Percentiles rank a stretch among this genome's conserved stretches.
These are phyloP conservation scores for Solanum paucissectum DNA, from an alignment of 257 asterid species.

Conservation along the genomic window DNA sequence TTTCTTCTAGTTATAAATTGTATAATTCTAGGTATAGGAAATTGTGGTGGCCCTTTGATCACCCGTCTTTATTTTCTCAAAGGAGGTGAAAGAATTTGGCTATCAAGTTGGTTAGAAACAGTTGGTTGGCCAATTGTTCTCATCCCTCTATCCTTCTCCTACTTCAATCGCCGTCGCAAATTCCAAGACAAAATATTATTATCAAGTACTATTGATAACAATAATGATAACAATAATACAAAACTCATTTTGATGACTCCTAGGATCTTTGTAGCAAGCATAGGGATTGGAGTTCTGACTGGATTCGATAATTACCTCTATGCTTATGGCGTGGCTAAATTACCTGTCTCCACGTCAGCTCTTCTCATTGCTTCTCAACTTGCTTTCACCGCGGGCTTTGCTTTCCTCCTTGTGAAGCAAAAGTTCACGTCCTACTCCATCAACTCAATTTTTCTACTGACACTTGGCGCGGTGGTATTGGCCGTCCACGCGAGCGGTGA, in stretches of 20 bases:
- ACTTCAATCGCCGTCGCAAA: background rate
- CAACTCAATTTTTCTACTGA: conserved; percentile 8
- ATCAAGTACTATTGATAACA: no score
- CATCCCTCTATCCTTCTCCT: background rate
- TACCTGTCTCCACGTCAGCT: conserved; percentile 16
- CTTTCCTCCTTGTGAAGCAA: conserved; percentile 18
- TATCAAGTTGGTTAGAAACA: conserved; percentile 2
- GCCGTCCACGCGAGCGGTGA: conserved; percentile 15
- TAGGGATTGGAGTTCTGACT: background rate
- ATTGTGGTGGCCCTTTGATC: background rate
- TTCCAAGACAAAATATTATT: background rate
- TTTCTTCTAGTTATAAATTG: background rate
- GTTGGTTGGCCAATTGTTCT: conserved; percentile 1
- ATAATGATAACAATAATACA: background rate
- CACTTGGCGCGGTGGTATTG: conserved; percentile 14
- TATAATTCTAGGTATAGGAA: background rate
- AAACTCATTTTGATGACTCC: background rate
- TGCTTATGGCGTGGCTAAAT: conserved; percentile 13
- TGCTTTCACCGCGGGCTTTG: conserved; percentile 20
- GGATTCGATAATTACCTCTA: conserved; percentile 12
- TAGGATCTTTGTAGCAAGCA: background rate
- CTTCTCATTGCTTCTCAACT: conserved; percentile 18
- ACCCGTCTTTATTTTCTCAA: conserved; percentile 3
- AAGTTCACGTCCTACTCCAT: background rate
- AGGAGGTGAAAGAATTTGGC: conserved; percentile 13